Conservation (phyloP, 257 asterid species). For the Primulina huaijiensis region DNA sequence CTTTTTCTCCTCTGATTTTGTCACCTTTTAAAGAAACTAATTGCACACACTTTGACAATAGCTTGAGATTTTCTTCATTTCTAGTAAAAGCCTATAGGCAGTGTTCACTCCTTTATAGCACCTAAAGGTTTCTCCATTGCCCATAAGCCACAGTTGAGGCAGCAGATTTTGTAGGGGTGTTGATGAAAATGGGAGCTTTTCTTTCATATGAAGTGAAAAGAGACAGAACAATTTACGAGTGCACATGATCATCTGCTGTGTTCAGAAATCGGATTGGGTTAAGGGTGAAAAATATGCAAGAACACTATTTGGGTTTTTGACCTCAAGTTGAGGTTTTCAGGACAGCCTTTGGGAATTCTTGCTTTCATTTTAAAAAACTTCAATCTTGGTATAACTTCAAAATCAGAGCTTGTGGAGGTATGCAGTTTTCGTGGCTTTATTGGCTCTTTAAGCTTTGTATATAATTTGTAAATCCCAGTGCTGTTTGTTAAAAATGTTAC, state of each 20-base stretch:
- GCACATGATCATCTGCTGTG: slow-evolving; percentile 21
- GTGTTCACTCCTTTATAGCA: not conserved
- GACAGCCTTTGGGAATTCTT: slow-evolving; percentile 27
- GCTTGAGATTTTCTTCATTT: too few species aligned
- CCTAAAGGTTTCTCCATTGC: not conserved
- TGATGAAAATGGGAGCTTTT: not conserved
- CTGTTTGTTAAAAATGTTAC: slow-evolving; percentile 23
- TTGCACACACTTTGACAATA: too few species aligned
- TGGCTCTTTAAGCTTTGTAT: slow-evolving; percentile 13
- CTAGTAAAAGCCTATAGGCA: not conserved
- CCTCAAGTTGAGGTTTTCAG: slow-evolving; percentile 22
- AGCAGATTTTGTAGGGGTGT: not conserved
- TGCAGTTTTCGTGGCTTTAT: slow-evolving; percentile 17
- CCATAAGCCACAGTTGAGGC: not conserved
- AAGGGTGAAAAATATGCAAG: slow-evolving; percentile 23
- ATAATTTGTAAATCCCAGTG: slow-evolving; percentile 9
- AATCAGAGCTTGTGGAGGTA: slow-evolving; percentile 32
- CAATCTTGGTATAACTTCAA: slow-evolving; percentile 35
- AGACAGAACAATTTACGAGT: slow-evolving; percentile 1
- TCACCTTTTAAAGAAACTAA: too few species aligned
- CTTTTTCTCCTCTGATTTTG: not conserved
- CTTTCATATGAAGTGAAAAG: not conserved
- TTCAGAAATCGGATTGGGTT: slow-evolving; percentile 2
- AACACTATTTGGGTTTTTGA: not conserved
- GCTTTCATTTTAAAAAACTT: slow-evolving; percentile 27